Conservation (phyloP, 164 flowering plant genomes). For the Houttuynia cordata region DNA sequence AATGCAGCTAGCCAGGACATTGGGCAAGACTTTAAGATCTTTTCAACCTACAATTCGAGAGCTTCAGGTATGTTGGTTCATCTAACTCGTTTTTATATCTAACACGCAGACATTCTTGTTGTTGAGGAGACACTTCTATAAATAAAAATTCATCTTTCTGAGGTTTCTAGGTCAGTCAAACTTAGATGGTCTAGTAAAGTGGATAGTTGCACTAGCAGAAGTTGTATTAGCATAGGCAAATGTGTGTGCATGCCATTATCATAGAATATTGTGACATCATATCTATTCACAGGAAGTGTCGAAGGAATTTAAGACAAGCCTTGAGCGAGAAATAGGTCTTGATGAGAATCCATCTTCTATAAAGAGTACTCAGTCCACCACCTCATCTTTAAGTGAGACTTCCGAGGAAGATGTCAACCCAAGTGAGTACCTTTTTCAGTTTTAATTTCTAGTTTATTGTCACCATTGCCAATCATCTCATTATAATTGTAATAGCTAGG, state of each 20-base stretch:
- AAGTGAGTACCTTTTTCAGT: constrained; percentile 31
- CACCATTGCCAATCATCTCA: too few species aligned
- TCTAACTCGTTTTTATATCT: neutral
- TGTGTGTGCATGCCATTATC: neutral
- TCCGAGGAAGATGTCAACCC: constrained; percentile 24
- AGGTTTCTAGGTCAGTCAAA: neutral
- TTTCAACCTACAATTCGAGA: constrained; percentile 96
- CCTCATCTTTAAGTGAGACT: constrained; percentile 19
- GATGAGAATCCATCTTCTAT: constrained; percentile 51
- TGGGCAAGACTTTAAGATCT: constrained; percentile 85
- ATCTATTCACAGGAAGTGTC: constrained; percentile 63
- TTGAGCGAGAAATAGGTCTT: constrained; percentile 89
- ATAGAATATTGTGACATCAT: neutral
- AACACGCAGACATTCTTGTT: neutral
- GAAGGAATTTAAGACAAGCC: constrained; percentile 88
- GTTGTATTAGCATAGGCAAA: neutral
- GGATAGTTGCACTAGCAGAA: neutral
- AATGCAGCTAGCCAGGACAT: constrained; percentile 80
- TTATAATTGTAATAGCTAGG: too few species aligned
- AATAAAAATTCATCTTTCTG: neutral
- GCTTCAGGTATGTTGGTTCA: constrained; percentile 56
- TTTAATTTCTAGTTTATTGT: too few species aligned
- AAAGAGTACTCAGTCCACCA: constrained; percentile 22
- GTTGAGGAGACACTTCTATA: neutral
- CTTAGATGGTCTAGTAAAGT: neutral